Conservation (phyloP, 352 stramenopile species). For the Globisporangium cylindrosporum region DNA sequence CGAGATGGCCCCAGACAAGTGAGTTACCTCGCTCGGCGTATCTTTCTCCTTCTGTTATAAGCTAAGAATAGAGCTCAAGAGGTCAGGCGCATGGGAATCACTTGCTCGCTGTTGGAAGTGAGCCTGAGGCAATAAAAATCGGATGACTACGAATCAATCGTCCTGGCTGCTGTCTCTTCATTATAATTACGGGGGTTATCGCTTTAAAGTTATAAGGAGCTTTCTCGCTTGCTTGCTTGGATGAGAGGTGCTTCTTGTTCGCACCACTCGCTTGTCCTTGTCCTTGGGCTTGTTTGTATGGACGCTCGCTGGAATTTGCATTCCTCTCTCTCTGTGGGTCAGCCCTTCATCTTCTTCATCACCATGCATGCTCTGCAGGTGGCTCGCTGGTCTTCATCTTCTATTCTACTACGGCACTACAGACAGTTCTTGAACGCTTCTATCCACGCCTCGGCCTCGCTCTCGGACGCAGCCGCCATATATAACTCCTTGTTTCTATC, state of each 20-base stretch:
- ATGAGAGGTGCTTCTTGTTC: not conserved
- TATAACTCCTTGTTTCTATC: conserved; percentile 55
- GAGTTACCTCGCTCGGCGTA: too few species aligned
- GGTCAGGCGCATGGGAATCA: not conserved
- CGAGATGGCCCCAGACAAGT: too few species aligned
- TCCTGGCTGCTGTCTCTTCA: not conserved
- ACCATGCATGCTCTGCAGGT: not conserved
- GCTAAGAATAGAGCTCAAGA: too few species aligned
- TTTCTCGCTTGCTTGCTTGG: not conserved
- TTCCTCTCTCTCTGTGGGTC: not conserved
- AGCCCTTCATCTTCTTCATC: not conserved
- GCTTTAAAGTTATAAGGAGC: not conserved
- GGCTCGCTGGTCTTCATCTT: not conserved
- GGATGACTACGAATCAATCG: not conserved
- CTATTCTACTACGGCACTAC: not conserved
- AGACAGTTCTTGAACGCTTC: conserved; percentile 41
- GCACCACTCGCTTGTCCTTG: not conserved
- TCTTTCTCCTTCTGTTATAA: too few species aligned
- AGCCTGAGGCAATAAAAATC: not conserved
- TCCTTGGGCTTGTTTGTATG: not conserved
- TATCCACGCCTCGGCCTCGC: conserved; percentile 51
- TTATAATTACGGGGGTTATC: conserved; percentile 10
- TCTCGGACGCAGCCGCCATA: conserved; percentile 40
- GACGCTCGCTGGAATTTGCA: not conserved
- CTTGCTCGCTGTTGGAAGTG: not conserved